Percentiles rank a stretch among this genome's conserved stretches.
Conservation (phyloP, 106 monocot species). For the Apostasia ramifera region DNA sequence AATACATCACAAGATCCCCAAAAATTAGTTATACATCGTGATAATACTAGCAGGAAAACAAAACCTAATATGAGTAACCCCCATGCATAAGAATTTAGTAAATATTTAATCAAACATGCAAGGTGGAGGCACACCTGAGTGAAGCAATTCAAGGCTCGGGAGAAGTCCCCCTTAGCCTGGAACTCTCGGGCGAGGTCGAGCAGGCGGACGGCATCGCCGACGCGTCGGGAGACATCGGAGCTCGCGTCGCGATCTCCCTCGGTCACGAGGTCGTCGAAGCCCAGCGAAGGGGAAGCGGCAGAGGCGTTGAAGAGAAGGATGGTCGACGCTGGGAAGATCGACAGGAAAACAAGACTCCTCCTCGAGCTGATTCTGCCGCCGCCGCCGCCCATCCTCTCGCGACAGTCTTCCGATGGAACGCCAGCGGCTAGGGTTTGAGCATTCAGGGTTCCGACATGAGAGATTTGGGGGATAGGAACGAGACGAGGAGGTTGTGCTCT, state of each 20-base stretch:
- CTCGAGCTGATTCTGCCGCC: slow-evolving; percentile 5
- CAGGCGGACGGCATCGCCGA: slow-evolving; percentile 39
- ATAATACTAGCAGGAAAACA: neutral
- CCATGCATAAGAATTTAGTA: neutral
- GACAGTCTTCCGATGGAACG: neutral
- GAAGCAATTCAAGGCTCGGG: slow-evolving; percentile 48
- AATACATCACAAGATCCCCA: too few relatives aligned
- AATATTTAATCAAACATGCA: neutral
- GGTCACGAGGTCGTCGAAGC: slow-evolving; percentile 35
- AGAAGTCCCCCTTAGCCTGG: slow-evolving; percentile 66
- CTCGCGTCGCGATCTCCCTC: slow-evolving; percentile 40
- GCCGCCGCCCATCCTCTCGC: neutral
- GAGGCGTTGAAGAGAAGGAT: slow-evolving; percentile 11
- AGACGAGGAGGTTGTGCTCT: neutral
- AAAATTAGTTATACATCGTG: too few relatives aligned
- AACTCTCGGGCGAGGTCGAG: slow-evolving; percentile 54
- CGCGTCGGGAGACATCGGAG: slow-evolving; percentile 35
- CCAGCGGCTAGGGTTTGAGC: neutral
- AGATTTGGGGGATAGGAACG: neutral
- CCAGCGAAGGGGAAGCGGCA: neutral
- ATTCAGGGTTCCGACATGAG: neutral
- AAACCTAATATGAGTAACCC: neutral
- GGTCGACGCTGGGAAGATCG: slow-evolving; percentile 21
- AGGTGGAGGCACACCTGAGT: slow-evolving; percentile 22
- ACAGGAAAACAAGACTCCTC: slow-evolving; percentile 18